Conservation (phyloP, 495 filamentous ascomycete species). For the Xylaria palmicola region DNA sequence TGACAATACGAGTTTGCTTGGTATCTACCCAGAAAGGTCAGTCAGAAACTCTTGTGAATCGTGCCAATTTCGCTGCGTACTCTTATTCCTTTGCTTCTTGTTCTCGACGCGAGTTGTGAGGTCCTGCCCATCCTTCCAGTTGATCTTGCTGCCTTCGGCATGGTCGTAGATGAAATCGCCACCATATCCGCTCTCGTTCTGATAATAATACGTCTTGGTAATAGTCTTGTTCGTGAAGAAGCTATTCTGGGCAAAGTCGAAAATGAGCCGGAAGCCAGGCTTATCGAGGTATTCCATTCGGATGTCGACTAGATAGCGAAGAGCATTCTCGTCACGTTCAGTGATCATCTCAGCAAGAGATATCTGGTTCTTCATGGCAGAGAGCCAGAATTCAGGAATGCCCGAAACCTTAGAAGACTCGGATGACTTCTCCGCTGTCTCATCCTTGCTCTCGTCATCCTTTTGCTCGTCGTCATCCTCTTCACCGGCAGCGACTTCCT, state of each 20-base stretch:
- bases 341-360: constrained; percentile 97
- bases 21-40: constrained; percentile 64
- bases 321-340: constrained; percentile 88
- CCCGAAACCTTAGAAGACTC: constrained; percentile 55
- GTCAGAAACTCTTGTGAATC: constrained; percentile 26
- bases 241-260: constrained; percentile 91
- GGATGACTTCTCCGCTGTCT: constrained; percentile 49
- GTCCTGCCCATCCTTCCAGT: constrained; percentile 93
- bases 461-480: constrained; percentile 69
- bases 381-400: constrained; percentile 99
- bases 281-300: constrained; percentile 99
- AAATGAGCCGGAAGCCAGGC: constrained; percentile 96
- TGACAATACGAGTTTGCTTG: constrained; percentile 97
- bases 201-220: constrained; percentile 99
- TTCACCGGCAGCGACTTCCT: constrained; percentile 83
- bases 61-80: constrained; percentile 54
- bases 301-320: constrained; percentile 89
- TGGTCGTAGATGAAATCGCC: constrained; percentile 99
- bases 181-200: constrained; percentile 96
- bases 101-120: constrained; percentile 92
- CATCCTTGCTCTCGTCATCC: constrained; percentile 48
- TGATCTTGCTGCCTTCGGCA: constrained; percentile 95
- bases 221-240: constrained; percentile 96
- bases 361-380: constrained; percentile 98
- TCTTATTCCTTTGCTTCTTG: constrained; percentile 99